A percentile compares a stretch with the other conserved stretches of the same genome.
Evolutionary conservation across 805 yeast species (phyloP).

Genomic region (Alloascoidea africana): DNA sequence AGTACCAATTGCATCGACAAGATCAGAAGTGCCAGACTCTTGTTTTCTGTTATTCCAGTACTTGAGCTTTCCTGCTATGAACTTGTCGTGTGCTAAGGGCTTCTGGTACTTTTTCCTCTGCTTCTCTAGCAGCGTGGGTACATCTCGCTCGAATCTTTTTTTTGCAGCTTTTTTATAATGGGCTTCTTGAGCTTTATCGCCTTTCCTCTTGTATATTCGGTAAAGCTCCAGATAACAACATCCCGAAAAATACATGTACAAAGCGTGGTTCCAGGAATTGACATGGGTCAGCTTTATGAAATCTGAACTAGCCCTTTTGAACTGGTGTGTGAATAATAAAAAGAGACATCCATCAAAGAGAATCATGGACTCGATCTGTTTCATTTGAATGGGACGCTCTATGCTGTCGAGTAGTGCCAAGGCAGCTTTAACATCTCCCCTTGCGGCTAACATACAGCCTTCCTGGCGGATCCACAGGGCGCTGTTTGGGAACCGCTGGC

Average conservation of each 20-base stretch:
- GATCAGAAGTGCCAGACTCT: slow-evolving; percentile 20
- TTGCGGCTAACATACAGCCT: slow-evolving; percentile 68
- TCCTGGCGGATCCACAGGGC: slow-evolving; percentile 86
- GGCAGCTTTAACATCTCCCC: slow-evolving; percentile 57
- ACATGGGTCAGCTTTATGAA: slow-evolving; percentile 50
- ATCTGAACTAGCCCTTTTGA: slow-evolving; percentile 66
- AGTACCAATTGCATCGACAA: slow-evolving; percentile 66
- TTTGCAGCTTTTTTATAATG: slow-evolving; percentile 42
- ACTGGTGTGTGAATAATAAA: slow-evolving; percentile 57
- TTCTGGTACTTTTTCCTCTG: slow-evolving; percentile 60
- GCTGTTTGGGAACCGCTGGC: slow-evolving; percentile 70
- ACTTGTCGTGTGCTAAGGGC: slow-evolving; percentile 84
- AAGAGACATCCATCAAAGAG: slow-evolving; percentile 75
- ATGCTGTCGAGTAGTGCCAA: slow-evolving; percentile 50
- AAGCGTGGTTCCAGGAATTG: slow-evolving; percentile 83
- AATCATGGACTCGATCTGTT: slow-evolving; percentile 77
- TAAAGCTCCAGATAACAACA: slow-evolving; percentile 76
- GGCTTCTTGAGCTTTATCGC: slow-evolving; percentile 15
- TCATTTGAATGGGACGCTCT: slow-evolving; percentile 68
- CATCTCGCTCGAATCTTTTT: slow-evolving; percentile 37
- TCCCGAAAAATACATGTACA: slow-evolving; percentile 81
- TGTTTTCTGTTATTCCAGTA: slow-evolving; percentile 19
- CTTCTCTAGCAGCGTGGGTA: slow-evolving; percentile 54
- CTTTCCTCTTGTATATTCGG: slow-evolving; percentile 27
- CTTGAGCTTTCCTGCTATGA: slow-evolving; percentile 54